phyloP scores from a whole-genome alignment of 441 rosid genomes.

The Omphalea diandra region DNA sequence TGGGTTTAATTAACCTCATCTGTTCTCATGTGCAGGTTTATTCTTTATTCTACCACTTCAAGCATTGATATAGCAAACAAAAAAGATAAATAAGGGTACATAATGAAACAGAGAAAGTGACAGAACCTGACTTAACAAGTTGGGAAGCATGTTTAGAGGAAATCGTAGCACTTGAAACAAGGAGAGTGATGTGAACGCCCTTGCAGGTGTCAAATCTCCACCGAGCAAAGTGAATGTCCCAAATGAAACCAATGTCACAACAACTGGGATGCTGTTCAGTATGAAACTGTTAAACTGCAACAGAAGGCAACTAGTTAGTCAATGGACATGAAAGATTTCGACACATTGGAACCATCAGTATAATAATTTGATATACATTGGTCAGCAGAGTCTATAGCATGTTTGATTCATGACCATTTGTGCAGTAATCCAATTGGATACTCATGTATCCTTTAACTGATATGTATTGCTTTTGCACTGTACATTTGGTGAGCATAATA shows the following conservation, averaged over 20 bases:
- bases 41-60: neutral
- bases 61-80: conserved; percentile 9
- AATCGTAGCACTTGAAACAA: conserved; percentile 74
- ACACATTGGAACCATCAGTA: neutral
- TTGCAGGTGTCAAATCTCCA: conserved; percentile 91
- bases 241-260: conserved; percentile 87
- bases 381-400: neutral
- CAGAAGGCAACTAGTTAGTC: conserved; percentile 27
- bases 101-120: conserved; percentile 20
- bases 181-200: conserved; percentile 98
- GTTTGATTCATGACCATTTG: neutral
- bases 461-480: neutral
- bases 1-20: neutral
- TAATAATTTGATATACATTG: neutral
- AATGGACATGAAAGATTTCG: neutral
- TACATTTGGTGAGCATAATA: neutral
- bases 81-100: neutral
- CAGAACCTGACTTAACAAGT: conserved; percentile 77
- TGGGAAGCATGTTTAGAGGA: conserved; percentile 88
- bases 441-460: neutral
- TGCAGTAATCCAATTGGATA: neutral
- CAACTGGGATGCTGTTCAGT: conserved; percentile 84
- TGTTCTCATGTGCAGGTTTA: neutral
- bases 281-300: conserved; percentile 88
- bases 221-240: conserved; percentile 92